Percentiles rank a stretch among this genome's conserved stretches.
These are phyloP conservation scores for Syzygium aromaticum DNA, from an alignment of 345 rosid species.

Conservation along the genomic window DNA sequence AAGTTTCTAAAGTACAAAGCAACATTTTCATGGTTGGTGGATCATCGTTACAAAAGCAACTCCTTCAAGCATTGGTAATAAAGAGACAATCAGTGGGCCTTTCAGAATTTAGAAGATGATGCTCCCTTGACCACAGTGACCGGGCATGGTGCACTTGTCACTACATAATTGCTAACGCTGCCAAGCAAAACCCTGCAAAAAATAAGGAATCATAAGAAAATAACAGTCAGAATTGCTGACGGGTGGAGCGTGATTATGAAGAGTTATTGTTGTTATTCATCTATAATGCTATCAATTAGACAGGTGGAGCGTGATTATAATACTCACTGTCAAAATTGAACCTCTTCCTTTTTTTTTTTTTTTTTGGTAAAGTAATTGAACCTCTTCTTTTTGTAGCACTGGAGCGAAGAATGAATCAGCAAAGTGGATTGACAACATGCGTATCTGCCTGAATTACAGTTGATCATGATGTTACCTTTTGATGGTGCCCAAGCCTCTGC, in stretches of 20 bases:
- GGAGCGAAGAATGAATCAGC: not conserved
- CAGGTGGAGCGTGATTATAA: not conserved
- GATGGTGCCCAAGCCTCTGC: slow-evolving; percentile 43
- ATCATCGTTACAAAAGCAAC: not conserved
- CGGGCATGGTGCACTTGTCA: slow-evolving; percentile 64
- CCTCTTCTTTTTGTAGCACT: not conserved
- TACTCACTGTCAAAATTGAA: not conserved
- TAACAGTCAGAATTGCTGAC: not conserved
- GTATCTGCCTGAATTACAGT: not conserved
- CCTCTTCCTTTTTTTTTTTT: too few relatives aligned
- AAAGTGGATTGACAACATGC: not conserved
- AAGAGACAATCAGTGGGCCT: not conserved
- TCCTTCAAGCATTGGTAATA: not conserved
- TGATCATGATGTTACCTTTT: slow-evolving; percentile 18
- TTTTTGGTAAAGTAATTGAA: too few relatives aligned
- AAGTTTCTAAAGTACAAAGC: not conserved
- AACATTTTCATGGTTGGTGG: not conserved
- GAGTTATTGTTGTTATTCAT: not conserved
- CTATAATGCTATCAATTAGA: not conserved
- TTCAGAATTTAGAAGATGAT: not conserved
- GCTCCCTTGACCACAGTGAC: slow-evolving; percentile 63
- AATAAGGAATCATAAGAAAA: not conserved
- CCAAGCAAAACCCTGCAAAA: slow-evolving; percentile 59
- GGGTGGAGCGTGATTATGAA: not conserved
- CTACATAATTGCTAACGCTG: slow-evolving; percentile 70